Evolutionary conservation across 2,329 filamentous ascomycete species (phyloP).

Genomic region (Ramularia collo-cygni): DNA sequence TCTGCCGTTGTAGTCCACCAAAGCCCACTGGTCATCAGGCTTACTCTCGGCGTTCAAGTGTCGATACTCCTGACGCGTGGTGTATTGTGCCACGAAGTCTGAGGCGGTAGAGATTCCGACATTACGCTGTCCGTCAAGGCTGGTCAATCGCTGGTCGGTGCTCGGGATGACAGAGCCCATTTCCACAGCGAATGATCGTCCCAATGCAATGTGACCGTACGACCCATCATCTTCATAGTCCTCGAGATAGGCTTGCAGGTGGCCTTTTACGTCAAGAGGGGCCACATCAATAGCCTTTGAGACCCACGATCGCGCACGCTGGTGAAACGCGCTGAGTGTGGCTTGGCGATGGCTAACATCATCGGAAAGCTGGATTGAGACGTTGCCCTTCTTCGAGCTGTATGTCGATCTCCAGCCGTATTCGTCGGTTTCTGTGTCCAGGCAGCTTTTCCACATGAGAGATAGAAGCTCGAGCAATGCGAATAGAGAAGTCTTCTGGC

Average conservation of each 20-base stretch:
- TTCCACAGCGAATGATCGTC: conserved; percentile 87
- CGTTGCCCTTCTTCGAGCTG: conserved; percentile 66
- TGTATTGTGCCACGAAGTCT: conserved; percentile 95
- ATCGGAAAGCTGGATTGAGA: conserved; percentile 86
- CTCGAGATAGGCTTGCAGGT: conserved; percentile 92
- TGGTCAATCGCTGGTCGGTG: conserved; percentile 77
- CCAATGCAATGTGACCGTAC: conserved; percentile 86
- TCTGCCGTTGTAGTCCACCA: conserved; percentile 26
- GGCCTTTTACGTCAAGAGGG: conserved; percentile 86
- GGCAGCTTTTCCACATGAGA: conserved; percentile 89
- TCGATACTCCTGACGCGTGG: conserved; percentile 89
- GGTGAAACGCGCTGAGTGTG: conserved; percentile 72
- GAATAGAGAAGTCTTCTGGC: conserved; percentile 84
- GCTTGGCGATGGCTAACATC: conserved; percentile 75
- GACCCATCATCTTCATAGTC: conserved; percentile 87
- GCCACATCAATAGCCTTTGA: conserved; percentile 72
- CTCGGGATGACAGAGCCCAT: conserved; percentile 81
- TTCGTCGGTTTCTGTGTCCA: conserved; percentile 89
- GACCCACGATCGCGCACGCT: conserved; percentile 74
- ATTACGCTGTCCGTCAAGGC: conserved; percentile 68
- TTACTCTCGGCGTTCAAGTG: conserved; percentile 60
- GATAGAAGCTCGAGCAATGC: conserved; percentile 85
- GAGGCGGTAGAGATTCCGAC: conserved; percentile 83
- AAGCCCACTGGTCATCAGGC: conserved; percentile 24
- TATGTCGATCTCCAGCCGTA: conserved; percentile 83